Evolutionary conservation across 345 rosid genomes (phyloP).

Genomic region (Mangifera indica): DNA sequence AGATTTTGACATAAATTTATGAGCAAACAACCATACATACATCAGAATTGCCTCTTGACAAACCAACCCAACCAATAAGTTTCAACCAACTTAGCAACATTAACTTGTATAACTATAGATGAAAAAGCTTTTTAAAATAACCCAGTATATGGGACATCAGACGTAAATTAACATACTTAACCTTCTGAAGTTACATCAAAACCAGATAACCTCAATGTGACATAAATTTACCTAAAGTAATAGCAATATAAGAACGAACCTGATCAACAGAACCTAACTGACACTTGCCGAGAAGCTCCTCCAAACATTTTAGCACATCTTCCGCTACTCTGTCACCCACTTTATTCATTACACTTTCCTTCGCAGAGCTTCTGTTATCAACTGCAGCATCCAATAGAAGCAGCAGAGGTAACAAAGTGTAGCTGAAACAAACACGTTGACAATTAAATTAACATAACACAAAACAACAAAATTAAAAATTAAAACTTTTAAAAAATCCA

Average conservation of each 20-base stretch:
- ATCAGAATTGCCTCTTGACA: no score
- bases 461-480: not conserved
- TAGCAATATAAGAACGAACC: conserved; percentile 35
- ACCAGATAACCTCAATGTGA: not conserved
- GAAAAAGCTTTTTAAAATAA: no score
- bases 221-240: not conserved
- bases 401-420: conserved; percentile 73
- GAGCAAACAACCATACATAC: no score
- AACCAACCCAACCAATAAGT: no score
- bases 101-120: no score
- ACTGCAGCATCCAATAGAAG: conserved; percentile 75
- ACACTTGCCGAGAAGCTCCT: conserved; percentile 74
- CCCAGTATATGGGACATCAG: no score
- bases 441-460: not conserved
- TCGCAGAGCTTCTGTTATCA: conserved; percentile 45
- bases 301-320: conserved; percentile 71
- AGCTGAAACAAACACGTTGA: conserved; percentile 48
- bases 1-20: no score
- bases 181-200: not conserved
- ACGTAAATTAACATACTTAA: no score
- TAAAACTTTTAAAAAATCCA: not conserved
- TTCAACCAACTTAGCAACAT: no score
- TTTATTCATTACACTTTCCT: conserved; percentile 29
- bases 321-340: conserved; percentile 85
- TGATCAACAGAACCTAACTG: conserved; percentile 60